Evolutionary conservation across 768 basidiomycete species (phyloP), one percentile per base, ranked within the genome.

Genomic region (Leccinum boreale): DNA sequence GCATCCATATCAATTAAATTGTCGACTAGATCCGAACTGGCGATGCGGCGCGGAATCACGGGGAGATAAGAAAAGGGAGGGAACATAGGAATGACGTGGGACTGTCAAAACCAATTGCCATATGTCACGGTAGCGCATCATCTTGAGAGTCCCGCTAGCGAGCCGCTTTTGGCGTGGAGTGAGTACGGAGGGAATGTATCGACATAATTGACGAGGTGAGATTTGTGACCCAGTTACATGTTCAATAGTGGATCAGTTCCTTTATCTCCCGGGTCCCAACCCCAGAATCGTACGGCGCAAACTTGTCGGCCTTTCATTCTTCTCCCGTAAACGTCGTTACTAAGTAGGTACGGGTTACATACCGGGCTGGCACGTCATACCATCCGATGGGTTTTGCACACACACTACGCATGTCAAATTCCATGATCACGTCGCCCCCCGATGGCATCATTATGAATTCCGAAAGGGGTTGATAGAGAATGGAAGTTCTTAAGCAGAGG

Each of bases 381-480:
- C 42, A 19, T 44, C 42, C 31, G 19, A 19, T 44, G 39, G 4
- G 42, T 44, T 19, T 44, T 19, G 42, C 42, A 44, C 42, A 44
- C 42, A 44, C 42, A 44, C 10, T 35, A 50, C 44, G 56, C 58
- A 57, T 57, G 64, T 51, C 47, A 54, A 44, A 44, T 44, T 57
- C 64, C 50, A 46, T 46, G 57, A 64, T 67, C 66, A 51, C 57
- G 52, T 51, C 39, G 42, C 19, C 42, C 42, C 19, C 19, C 48
- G 67, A 68, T 61, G 63, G 55, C 57, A 67, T 61, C 61, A 63
- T 60, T 54, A 62, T 59, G 39, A 24, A 9, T 56, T 58, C 59
- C 11, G n/a, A 65, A 62, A 44, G 57, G 59, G 46, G 60, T 48
- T 63, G 58, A 12, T 47, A 58, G 58, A 62, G 61, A 67, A 67